phyloP scores from a whole-genome alignment of 2,329 filamentous ascomycete genomes.

The Arthrobotrys megalospora region DNA sequence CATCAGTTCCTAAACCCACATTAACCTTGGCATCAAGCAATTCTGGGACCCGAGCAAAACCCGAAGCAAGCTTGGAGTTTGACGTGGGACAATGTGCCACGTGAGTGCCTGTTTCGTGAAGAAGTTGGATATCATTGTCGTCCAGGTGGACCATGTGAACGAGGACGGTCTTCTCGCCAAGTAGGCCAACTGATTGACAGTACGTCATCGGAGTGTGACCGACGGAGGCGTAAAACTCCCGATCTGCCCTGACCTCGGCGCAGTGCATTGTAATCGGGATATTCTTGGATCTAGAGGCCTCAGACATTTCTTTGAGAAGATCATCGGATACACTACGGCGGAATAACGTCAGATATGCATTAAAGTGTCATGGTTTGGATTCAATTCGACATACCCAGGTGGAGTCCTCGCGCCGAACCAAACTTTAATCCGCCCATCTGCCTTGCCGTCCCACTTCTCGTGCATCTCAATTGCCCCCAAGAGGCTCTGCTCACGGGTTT shows the following conservation, averaged over 20 bases:
- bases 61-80: slow-evolving; percentile 72
- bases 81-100: slow-evolving; percentile 72
- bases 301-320: slow-evolving; percentile 66
- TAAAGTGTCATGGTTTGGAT: neutral
- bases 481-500: slow-evolving; percentile 66
- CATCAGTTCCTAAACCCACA: slow-evolving; percentile 71
- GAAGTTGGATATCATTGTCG: slow-evolving; percentile 67
- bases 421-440: slow-evolving; percentile 66
- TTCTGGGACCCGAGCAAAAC: slow-evolving; percentile 70
- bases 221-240: slow-evolving; percentile 65
- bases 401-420: slow-evolving; percentile 68
- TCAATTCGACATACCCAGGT: slow-evolving; percentile 65
- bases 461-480: slow-evolving; percentile 66
- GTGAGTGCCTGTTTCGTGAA: slow-evolving; percentile 68
- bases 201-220: slow-evolving; percentile 68
- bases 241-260: slow-evolving; percentile 66
- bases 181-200: slow-evolving; percentile 67
- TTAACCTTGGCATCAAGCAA: slow-evolving; percentile 69
- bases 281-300: slow-evolving; percentile 64
- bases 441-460: slow-evolving; percentile 66
- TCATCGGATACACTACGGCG: slow-evolving; percentile 65
- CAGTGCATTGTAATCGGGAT: slow-evolving; percentile 68
- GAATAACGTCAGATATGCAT: slow-evolving; percentile 2
- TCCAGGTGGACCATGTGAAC: slow-evolving; percentile 73
- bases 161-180: slow-evolving; percentile 69